Conservation (phyloP, 2,329 filamentous ascomycete species). For the Fusarium napiforme region DNA sequence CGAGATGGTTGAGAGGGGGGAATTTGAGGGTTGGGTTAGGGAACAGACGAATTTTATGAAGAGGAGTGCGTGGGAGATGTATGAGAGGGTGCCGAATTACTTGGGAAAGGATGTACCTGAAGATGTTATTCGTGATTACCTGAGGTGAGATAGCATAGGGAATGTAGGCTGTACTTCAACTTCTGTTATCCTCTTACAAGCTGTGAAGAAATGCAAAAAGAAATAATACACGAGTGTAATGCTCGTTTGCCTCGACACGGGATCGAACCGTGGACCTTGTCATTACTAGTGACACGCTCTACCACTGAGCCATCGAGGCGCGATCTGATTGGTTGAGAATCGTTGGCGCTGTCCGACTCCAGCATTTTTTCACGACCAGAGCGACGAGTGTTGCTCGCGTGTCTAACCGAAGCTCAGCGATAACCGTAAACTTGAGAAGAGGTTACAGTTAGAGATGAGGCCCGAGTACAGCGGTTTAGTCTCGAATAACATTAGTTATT, state of each 20-base stretch:
- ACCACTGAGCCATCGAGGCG: constrained; percentile 4
- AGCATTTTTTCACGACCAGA: not conserved
- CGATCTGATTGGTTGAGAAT: not conserved
- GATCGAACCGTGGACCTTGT: constrained; percentile 6
- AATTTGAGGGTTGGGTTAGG: not conserved
- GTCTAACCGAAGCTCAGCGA: not conserved
- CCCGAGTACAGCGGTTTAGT: too few species aligned
- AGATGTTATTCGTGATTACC: not conserved
- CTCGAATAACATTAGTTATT: too few species aligned
- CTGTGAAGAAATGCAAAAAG: not conserved
- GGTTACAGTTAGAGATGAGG: too few species aligned
- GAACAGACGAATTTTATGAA: not conserved
- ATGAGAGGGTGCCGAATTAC: not conserved
- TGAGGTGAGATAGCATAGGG: not conserved
- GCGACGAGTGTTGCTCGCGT: too few species aligned
- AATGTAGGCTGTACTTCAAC: too few species aligned
- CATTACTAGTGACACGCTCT: constrained; percentile 8
- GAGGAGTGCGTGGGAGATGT: not conserved
- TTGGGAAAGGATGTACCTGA: not conserved
- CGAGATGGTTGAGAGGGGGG: not conserved
- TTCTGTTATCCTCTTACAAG: too few species aligned
- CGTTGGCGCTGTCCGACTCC: rapidly evolving
- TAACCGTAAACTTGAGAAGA: rapidly evolving
- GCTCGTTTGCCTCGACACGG: not conserved
- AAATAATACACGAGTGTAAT: rapidly evolving